Evolutionary conservation across 768 basidiomycete genomes (phyloP), one percentile per base, ranked within the genome.

Genomic region (Ramaria sp.): DNA sequence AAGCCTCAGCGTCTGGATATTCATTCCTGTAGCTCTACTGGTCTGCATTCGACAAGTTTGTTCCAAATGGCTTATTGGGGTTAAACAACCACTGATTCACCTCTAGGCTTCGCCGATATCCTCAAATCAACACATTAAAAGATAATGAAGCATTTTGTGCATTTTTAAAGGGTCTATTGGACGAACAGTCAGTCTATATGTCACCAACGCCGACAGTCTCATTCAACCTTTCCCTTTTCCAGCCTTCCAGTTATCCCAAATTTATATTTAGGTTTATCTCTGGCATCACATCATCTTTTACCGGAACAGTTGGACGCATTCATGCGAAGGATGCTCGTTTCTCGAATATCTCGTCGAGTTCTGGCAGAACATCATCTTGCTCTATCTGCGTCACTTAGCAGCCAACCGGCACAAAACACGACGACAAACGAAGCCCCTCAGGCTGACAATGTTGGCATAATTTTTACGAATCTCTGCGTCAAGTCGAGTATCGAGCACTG

Each of bases 261-360:
- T 63, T 74, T 89, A 8, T 82, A 84, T 15, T 79, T 93, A 5
- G 89, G 91, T 5, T 71, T 93, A 30, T 89, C 90, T 22, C 73
- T 92, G n/a, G 81, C 88, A 0, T 91, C 90, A 15, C 83, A 81
- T 0, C 79, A 83, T 64, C 76, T 94, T 7, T 72, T 79, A 0
- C 83, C 91, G 0, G 88, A 91, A 56, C 75, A 78, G 38, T 74
- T 94, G 12, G 90, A 93, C 65, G 76, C 86, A 2, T 90, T 92
- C 66, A 89, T 92, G 85, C 78, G 82, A 22, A 81, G 90, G 22
- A 95, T 95, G 91, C 76, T 95, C 9, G 78, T 90, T 48, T 93
- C 91, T 1, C 78, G 91, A 51, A 92, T 93, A 65, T 92, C 90
- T 12, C 78, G 91, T 20, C 81, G 91, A 30, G 92, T 95, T 30